Evolutionary conservation across 1,284 basidiomycete species (phyloP).

Genomic region (Ceratorhiza oryzae-sativae): DNA sequence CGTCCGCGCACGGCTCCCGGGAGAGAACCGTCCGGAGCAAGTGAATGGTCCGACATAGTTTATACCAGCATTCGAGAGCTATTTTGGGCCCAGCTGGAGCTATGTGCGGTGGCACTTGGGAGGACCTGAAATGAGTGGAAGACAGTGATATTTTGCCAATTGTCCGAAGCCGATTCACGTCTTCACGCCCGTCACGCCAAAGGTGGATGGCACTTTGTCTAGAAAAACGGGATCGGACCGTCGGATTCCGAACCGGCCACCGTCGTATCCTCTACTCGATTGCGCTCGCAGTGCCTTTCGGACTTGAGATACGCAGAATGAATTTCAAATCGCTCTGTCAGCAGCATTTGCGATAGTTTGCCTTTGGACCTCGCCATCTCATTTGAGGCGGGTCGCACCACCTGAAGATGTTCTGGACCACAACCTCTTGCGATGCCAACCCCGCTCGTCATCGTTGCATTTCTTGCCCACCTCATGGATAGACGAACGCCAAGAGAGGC

Average conservation of each 20-base stretch:
- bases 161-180: too few relatives aligned
- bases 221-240: too few relatives aligned
- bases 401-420: conserved; percentile 14
- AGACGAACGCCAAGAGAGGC: not conserved
- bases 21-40: too few relatives aligned
- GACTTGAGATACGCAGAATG: not conserved
- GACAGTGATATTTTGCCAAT: too few relatives aligned
- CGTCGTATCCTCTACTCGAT: not conserved
- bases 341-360: not conserved
- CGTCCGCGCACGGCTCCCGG: too few relatives aligned
- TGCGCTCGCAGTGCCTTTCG: not conserved
- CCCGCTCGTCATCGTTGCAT: not conserved
- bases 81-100: too few relatives aligned
- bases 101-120: too few relatives aligned
- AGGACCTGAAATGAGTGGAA: too few relatives aligned
- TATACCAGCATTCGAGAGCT: too few relatives aligned
- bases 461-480: not conserved
- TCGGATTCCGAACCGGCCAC: not conserved
- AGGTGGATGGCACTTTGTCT: too few relatives aligned
- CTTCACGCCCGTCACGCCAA: too few relatives aligned
- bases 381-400: conserved; percentile 10
- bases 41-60: too few relatives aligned
- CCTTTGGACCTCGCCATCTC: conserved; percentile 3
- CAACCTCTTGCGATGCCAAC: conserved; percentile 7
- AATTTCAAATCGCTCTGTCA: not conserved